phyloP scores from a whole-genome alignment of 2,329 filamentous ascomycete species.

The Trichoderma brevicompactum region DNA sequence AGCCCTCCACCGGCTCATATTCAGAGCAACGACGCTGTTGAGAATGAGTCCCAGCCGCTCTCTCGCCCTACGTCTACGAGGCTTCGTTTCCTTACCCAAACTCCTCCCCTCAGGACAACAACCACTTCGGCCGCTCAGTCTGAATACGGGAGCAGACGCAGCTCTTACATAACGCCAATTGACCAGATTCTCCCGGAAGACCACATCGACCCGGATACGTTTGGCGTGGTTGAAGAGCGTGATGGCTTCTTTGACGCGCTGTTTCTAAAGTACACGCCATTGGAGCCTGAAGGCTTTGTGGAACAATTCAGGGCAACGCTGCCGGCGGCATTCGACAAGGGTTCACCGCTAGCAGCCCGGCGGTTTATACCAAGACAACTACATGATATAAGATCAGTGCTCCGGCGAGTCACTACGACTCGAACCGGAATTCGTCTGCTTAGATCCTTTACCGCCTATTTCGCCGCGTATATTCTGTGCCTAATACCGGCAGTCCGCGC shows the following conservation, averaged over 20 bases:
- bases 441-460: constrained; percentile 61
- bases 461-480: constrained; percentile 60
- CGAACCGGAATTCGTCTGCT: constrained; percentile 55
- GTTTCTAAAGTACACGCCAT: constrained; percentile 50
- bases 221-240: constrained; percentile 49
- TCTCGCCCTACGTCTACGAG: constrained; percentile 1
- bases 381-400: constrained; percentile 49
- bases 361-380: constrained; percentile 54
- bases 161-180: constrained; percentile 41
- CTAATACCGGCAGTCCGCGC: constrained; percentile 52
- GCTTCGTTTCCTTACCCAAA: constrained; percentile 1
- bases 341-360: constrained; percentile 51
- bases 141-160: constrained; percentile 33
- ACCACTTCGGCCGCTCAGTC: constrained; percentile 31
- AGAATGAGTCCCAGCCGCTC: not conserved
- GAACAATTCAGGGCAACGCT: constrained; percentile 50
- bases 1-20: not conserved
- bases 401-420: constrained; percentile 50
- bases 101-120: constrained; percentile 23
- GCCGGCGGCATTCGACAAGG: constrained; percentile 52
- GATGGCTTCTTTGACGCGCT: constrained; percentile 55
- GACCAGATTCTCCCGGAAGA: constrained; percentile 42
- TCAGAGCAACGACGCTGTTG: not conserved
- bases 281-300: constrained; percentile 47
- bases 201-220: constrained; percentile 46